These are phyloP conservation scores for Chytriomyces confervae DNA, from an alignment of 192 early-diverging fungal genomes.

Conservation along the genomic window DNA sequence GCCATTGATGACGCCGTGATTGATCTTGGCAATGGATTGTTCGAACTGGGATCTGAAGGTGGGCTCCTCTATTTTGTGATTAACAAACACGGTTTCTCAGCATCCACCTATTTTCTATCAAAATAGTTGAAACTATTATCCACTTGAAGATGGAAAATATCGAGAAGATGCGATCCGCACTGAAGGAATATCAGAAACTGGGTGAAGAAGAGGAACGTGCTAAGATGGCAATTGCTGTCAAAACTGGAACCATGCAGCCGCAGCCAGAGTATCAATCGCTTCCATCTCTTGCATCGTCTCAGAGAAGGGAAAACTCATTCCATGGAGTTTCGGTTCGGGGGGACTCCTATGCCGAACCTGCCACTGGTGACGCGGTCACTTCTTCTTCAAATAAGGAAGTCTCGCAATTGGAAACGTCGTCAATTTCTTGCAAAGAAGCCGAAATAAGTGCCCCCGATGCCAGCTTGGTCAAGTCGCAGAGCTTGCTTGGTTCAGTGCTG, in stretches of 20 bases:
- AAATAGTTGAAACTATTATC: conserved; percentile 44
- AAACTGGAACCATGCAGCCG: conserved; percentile 35
- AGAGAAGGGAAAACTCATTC: neutral
- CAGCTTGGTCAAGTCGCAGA: neutral
- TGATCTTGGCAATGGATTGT: conserved; percentile 49
- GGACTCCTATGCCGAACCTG: neutral
- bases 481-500: conserved; percentile 9
- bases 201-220: conserved; percentile 45
- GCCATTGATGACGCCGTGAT: conserved; percentile 45
- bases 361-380: neutral
- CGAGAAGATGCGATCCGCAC: conserved; percentile 41
- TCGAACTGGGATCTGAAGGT: conserved; percentile 48
- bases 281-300: conserved; percentile 19
- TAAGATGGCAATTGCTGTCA: conserved; percentile 43
- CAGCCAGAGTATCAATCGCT: neutral
- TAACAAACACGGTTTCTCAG: neutral
- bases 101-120: conserved; percentile 8
- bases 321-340: conserved; percentile 30
- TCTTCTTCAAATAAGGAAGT: neutral
- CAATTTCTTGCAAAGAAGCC: neutral
- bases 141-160: conserved; percentile 46
- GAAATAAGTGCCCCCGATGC: neutral
- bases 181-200: conserved; percentile 37
- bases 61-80: conserved; percentile 5
- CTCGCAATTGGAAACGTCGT: neutral